Base-by-base conservation (phyloP, 331 rosid species). In the Pyrus hybrid region DNA sequence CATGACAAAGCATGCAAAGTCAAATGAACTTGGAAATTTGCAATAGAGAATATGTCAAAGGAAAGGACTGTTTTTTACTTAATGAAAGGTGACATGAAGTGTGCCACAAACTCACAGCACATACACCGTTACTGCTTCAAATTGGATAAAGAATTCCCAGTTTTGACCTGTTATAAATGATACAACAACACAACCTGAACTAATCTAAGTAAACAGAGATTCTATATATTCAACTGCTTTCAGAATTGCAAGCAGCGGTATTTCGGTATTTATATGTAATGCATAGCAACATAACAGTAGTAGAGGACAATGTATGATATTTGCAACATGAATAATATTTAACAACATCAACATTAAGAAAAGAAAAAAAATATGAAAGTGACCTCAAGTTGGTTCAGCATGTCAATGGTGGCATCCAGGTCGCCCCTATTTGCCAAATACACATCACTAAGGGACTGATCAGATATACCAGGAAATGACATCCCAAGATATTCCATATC, bases 321-420 rank as follows among this genome's bases (percentile, higher is more conserved):
- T 51, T 32, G 11, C 73, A 9, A 3, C 2, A 49, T 21, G 60
- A 74, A 25, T 26, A 76, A 1, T 56, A 70, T 51, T 37, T n/a
- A 49, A 47, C 26, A 64, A 61, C 26, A 64, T 6, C 45, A 20
- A 35, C 56, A 69, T 53, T 18, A 26, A n/a, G n/a, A n/a, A n/a
- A 33, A 63, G 10, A 37, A 64, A 6, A 75, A 30, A 29, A 71
- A 61, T 57, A 76, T 10, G 47, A 43, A 72, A 80, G 26, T 79
- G 28, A 93, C 98, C 98, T 89, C 96, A 70, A 93, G 98, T 63
- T 84, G 96, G 82, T n/a, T 87, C 85, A 93, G 84, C 98, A 91
- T 91, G 79, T 90, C 96, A 45, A 89, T 60, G 30, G 96, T 79
- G 65, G 91, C 89, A 10, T 87, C 94, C 69, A 93, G 22, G 76